phyloP scores from a whole-genome alignment of 176 grass and related monocot genomes.

The Carex scoparia region DNA sequence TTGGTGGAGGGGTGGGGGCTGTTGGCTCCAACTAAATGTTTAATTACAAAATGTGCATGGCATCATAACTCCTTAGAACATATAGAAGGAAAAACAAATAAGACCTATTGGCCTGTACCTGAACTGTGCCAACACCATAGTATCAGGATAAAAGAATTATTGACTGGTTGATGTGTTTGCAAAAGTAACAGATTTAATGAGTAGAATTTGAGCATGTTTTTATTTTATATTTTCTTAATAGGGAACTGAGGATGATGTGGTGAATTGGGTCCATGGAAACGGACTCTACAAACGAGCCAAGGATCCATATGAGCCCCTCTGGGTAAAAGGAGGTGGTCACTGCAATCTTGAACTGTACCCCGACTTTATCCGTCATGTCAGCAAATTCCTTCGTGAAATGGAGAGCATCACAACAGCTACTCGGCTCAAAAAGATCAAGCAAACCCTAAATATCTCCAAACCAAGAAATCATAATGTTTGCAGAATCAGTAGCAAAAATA shows the following conservation, averaged over 20 bases:
- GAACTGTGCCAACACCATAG: background rate
- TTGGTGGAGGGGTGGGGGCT: background rate
- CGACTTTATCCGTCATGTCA: slow-evolving; percentile 83
- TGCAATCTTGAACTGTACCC: slow-evolving; percentile 98
- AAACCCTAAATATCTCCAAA: slow-evolving; percentile 45
- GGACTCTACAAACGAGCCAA: slow-evolving; percentile 82
- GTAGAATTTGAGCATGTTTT: background rate
- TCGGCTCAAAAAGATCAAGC: slow-evolving; percentile 79
- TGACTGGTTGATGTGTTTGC: background rate
- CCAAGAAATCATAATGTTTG: slow-evolving; percentile 7
- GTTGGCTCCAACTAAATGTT: background rate
- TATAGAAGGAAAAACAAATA: background rate
- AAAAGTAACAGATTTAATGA: background rate
- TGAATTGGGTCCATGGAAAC: slow-evolving; percentile 85
- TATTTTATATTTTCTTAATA: slow-evolving; percentile 28
- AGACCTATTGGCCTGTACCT: background rate
- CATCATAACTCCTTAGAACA: background rate
- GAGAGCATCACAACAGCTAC: slow-evolving; percentile 63
- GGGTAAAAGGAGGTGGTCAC: slow-evolving; percentile 98
- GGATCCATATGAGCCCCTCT: slow-evolving; percentile 92
- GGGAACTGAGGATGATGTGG: slow-evolving; percentile 95
- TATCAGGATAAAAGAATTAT: background rate
- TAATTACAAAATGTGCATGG: background rate
- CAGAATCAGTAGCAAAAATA: background rate
- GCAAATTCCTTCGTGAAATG: slow-evolving; percentile 80